Evolutionary conservation across 2,329 filamentous ascomycete species (phyloP).

Genomic region (Dothideomycetes sp.): DNA sequence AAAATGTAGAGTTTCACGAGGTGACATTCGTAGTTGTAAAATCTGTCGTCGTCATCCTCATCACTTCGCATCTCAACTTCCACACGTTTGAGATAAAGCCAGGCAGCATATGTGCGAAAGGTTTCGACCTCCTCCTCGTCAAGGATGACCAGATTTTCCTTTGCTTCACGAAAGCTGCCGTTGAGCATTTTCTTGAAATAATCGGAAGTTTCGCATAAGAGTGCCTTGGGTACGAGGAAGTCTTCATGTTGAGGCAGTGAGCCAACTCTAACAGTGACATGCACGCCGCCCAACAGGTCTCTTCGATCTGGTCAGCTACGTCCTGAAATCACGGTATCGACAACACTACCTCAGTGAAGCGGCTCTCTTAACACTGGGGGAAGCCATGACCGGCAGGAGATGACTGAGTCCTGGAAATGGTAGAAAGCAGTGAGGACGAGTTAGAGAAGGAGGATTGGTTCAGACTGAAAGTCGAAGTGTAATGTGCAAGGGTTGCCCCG

Average conservation of each 20-base stretch:
- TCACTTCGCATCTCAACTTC: too few species aligned
- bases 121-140: not conserved
- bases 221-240: not conserved
- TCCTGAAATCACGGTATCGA: not conserved
- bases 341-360: slow-evolving; percentile 1
- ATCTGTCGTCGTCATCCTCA: not conserved
- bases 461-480: too few species aligned
- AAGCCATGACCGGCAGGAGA: not conserved
- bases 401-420: not conserved
- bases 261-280: not conserved
- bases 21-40: not conserved
- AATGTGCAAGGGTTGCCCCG: too few species aligned
- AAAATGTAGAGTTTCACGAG: not conserved
- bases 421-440: too few species aligned
- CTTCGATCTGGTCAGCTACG: not conserved
- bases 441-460: too few species aligned
- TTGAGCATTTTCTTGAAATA: slow-evolving; percentile 1
- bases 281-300: not conserved
- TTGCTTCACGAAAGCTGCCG: not conserved
- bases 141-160: not conserved
- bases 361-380: not conserved
- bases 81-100: slow-evolving; percentile 2
- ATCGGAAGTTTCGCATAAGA: slow-evolving; percentile 1
- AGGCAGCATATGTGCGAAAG: slow-evolving; percentile 1
- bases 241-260: not conserved